Base-by-base conservation (phyloP, 2,329 filamentous ascomycete species). In the Aspergillus brasiliensis region DNA sequence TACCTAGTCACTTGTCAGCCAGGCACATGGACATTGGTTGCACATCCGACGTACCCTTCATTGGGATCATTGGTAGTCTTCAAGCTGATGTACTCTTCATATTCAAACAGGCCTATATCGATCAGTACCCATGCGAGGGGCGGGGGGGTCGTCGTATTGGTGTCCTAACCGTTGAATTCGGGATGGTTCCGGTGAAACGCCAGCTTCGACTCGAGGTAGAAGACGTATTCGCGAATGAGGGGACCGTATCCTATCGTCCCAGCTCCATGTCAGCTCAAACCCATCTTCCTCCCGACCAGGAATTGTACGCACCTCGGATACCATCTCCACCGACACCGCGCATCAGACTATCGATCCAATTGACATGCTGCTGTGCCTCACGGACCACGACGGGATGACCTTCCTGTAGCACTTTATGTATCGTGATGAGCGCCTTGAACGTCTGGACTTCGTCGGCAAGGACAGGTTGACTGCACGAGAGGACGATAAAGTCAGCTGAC, bases 61-160 rank as follows among this genome's bases (percentile, higher is more conserved):
- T 99, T 98, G 3, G 95, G 95, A 77, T 99, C 95, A 76, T 98
- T 97, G 81, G 96, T 98, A 27, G 92, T 92, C 81, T 97, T 98
- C 75, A 99, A 83, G 73, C 92, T 97, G 75, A 98, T 93, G 76
- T 99, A 99, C 76, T 99, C 95, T 80, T 98, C 94, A 74, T 99
- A 99, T 75, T 99, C 95, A 72, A 99, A 99, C 1, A 94, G 92
- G 61, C 84, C 83, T 86, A 34, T 28, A 38, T 51, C 13, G 21
- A 27, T 66, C 23, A 62, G 58, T 42, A 55, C 38, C 10, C 19
- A 15, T 21, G 19, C 23, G 10, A 19, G 8, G 40, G 31, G 23
- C 13, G 25, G 4, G 17, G 8, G 6, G 48, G n/a, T n/a, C 11
- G 11, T 38, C 40, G 34, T 37, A 19, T 28, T 21, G 8, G 48